phyloP scores from a whole-genome alignment of 2,329 filamentous ascomycete species.

The Decorospora gaudefroyi region DNA sequence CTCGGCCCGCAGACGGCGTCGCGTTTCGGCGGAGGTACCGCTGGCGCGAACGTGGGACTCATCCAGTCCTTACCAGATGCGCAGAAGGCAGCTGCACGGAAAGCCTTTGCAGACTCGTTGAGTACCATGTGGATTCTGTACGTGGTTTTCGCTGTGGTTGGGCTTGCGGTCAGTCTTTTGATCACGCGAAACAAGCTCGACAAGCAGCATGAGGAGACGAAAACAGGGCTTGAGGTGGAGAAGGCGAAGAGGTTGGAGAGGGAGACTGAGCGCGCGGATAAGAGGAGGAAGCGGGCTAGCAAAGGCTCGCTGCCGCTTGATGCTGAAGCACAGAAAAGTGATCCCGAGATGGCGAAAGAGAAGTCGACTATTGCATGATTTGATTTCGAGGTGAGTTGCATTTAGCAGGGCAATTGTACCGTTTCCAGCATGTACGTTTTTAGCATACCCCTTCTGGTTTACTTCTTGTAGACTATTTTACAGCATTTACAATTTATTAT shows the following conservation, averaged over 20 bases:
- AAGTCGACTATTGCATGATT: constrained; percentile 13
- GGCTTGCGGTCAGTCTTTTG: constrained; percentile 48
- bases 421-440: too few species aligned
- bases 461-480: too few species aligned
- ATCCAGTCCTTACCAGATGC: constrained; percentile 58
- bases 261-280: constrained; percentile 39
- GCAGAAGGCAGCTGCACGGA: constrained; percentile 51
- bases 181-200: constrained; percentile 51
- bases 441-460: too few species aligned
- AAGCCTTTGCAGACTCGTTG: constrained; percentile 52
- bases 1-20: constrained; percentile 59
- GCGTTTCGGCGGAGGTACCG: constrained; percentile 62
- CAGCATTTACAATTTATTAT: too few species aligned
- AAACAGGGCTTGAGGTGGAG: constrained; percentile 54
- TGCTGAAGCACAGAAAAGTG: constrained; percentile 16
- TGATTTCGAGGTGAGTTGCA: constrained; percentile 1
- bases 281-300: constrained; percentile 33
- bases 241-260: constrained; percentile 47
- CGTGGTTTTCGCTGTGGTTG: constrained; percentile 48
- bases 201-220: constrained; percentile 54
- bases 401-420: constrained; percentile 1
- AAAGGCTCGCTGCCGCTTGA: constrained; percentile 26
- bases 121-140: constrained; percentile 58
- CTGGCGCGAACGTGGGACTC: constrained; percentile 63
- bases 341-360: neutral